These are phyloP conservation scores for Pseudopithomyces maydicus DNA, from an alignment of 2,329 filamentous ascomycete species.

Conservation along the genomic window DNA sequence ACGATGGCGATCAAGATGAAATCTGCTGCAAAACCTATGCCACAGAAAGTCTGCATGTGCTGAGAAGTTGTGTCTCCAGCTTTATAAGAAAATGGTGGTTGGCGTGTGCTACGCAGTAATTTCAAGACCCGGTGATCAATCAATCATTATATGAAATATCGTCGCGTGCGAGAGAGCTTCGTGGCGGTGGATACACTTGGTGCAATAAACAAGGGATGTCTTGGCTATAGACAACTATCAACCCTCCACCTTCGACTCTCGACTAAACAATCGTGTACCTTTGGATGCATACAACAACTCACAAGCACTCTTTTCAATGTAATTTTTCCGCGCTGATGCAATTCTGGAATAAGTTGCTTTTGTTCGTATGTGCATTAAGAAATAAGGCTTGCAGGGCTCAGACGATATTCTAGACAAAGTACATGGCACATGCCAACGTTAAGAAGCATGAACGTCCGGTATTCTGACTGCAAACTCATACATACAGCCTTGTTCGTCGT, in stretches of 20 bases:
- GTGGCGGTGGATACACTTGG: conserved; percentile 26
- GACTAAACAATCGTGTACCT: conserved; percentile 5
- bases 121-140: conserved; percentile 28
- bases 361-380: no score
- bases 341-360: no score
- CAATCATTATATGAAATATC: conserved; percentile 29
- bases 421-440: background rate
- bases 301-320: no score
- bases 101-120: conserved; percentile 8
- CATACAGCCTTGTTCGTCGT: conserved; percentile 7
- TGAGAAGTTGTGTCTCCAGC: conserved; percentile 4
- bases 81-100: conserved; percentile 19
- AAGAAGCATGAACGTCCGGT: background rate
- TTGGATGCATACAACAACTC: background rate
- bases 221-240: conserved; percentile 21
- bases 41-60: conserved; percentile 10
- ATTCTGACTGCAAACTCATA: conserved; percentile 2
- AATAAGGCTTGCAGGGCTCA: no score
- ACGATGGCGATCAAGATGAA: conserved; percentile 17
- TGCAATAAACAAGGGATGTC: conserved; percentile 32
- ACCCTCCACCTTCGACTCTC: conserved; percentile 10
- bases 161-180: conserved; percentile 26
- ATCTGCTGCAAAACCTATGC: conserved; percentile 11
- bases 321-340: no score
- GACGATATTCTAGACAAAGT: background rate